Conservation (phyloP, 768 basidiomycete genomes). For the Russula dissimulans region DNA sequence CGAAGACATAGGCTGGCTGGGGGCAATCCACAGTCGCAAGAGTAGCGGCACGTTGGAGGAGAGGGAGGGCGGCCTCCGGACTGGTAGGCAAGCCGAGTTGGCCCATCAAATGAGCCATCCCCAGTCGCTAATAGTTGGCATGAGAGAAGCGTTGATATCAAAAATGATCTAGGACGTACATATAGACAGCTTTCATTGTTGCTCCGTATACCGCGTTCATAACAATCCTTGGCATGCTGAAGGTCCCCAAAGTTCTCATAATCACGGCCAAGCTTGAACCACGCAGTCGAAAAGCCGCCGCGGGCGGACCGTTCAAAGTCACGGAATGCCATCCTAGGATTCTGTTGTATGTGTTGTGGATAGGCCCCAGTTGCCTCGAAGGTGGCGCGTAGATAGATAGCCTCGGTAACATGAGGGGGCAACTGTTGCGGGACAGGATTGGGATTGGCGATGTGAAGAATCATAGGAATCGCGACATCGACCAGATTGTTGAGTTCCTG, state of each 20-base stretch:
- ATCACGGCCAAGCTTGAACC: slow-evolving; percentile 87
- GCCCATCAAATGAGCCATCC: slow-evolving; percentile 85
- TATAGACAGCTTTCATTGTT: slow-evolving; percentile 77
- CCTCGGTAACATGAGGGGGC: slow-evolving; percentile 50
- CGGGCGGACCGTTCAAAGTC: slow-evolving; percentile 83
- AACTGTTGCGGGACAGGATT: slow-evolving; percentile 29
- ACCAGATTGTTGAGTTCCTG: slow-evolving; percentile 50
- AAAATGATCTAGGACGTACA: slow-evolving; percentile 27
- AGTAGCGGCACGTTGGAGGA: slow-evolving; percentile 71
- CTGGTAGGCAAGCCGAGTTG: slow-evolving; percentile 61
- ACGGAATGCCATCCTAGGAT: slow-evolving; percentile 74
- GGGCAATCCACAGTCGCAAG: slow-evolving; percentile 67
- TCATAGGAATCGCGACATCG: slow-evolving; percentile 52
- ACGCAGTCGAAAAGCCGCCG: slow-evolving; percentile 67
- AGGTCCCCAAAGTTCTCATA: slow-evolving; percentile 83
- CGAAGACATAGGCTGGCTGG: slow-evolving; percentile 83
- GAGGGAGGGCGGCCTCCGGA: slow-evolving; percentile 50
- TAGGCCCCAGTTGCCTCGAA: slow-evolving; percentile 66
- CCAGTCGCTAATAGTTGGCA: slow-evolving; percentile 56
- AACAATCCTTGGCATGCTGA: slow-evolving; percentile 70
- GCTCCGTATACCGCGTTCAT: slow-evolving; percentile 68
- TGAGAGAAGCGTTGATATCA: slow-evolving; percentile 12
- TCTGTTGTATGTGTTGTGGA: slow-evolving; percentile 53
- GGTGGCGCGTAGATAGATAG: slow-evolving; percentile 65
- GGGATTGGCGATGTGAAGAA: slow-evolving; percentile 46